Base-by-base conservation (phyloP, 129 eudicot species). In the Arctium minus region DNA sequence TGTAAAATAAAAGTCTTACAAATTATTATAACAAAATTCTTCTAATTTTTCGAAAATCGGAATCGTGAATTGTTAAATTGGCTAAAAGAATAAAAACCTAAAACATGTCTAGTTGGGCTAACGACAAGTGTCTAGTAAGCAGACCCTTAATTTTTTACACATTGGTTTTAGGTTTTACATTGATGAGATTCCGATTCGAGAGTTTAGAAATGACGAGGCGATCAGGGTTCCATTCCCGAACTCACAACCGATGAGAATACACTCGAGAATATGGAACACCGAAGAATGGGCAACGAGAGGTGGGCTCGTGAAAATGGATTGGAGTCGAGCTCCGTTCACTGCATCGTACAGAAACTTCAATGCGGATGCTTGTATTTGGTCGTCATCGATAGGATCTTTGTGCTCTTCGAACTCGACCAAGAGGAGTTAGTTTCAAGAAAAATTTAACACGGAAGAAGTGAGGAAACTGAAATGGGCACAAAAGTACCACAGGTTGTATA, bases 261-360 rank as follows among this genome's bases (percentile, higher is more conserved):
- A 89, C 73, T 90, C 93, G 1, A 92, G 97, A 50, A 77, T 92
- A 31, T 92, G 97, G 97, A 87, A 92, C 12, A 93, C 90, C 0
- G 93, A 85, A 29, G 91, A 85, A 13, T 85, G 89, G 87, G 89
- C 89, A 10, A 88, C 89, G 1, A 77, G 76, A 65, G 91, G 91
- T 65, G 89, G 89, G 9, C 82, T 83, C 8, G 93, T 93, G 22
- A 93, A 89, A 76, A 93, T 91, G 5, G 82, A 91, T 75, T 91
- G 97, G 97, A 83, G 81, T 31, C 77, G 88, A 12, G 97, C 95
- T 7, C 95, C 97, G 8, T 93, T 93, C 75, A 83, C 79, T 9
- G 95, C 97, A 6, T 72, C 88, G 0, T 92, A 90, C 75, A 75
- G 80, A 50, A 90, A 89, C 48, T 90, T 75, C 62, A 86, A 81